Evolutionary conservation across 1,139 yeast genomes (phyloP).

Genomic region (Magnusiomyces sp.): DNA sequence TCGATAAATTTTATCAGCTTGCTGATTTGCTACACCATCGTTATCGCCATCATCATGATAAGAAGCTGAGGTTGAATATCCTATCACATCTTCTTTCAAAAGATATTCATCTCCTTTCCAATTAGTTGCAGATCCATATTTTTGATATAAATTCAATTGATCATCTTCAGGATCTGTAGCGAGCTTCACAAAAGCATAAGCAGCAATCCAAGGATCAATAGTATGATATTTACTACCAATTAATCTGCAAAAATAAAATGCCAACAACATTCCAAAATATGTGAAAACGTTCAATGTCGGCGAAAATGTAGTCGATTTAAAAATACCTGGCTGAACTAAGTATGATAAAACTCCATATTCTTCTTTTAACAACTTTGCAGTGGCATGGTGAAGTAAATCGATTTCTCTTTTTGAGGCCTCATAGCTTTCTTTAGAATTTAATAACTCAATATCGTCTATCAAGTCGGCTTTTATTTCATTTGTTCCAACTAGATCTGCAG

Average conservation of each 20-base stretch:
- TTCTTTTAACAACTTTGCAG: constrained; percentile 42
- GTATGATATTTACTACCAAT: constrained; percentile 81
- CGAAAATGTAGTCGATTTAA: constrained; percentile 73
- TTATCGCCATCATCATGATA: constrained; percentile 21
- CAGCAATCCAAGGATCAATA: constrained; percentile 80
- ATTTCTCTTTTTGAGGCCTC: constrained; percentile 89
- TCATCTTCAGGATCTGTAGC: constrained; percentile 39
- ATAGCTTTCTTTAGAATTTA: constrained; percentile 59
- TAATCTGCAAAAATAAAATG: constrained; percentile 77
- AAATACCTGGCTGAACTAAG: constrained; percentile 89
- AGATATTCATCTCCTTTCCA: constrained; percentile 59
- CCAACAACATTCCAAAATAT: constrained; percentile 72
- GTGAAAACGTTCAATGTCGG: constrained; percentile 69
- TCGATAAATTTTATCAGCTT: constrained; percentile 41
- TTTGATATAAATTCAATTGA: constrained; percentile 43
- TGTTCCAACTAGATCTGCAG: constrained; percentile 49
- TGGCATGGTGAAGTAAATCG: constrained; percentile 72
- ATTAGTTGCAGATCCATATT: constrained; percentile 68
- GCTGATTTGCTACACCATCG: neutral
- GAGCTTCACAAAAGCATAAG: constrained; percentile 69
- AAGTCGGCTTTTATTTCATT: constrained; percentile 18
- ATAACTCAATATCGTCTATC: constrained; percentile 58
- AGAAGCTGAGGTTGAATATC: constrained; percentile 20
- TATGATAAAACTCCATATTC: constrained; percentile 56
- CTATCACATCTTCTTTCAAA: constrained; percentile 39